These are phyloP conservation scores for Saitozyma sp. DNA, from an alignment of 768 basidiomycete genomes.

Conservation along the genomic window DNA sequence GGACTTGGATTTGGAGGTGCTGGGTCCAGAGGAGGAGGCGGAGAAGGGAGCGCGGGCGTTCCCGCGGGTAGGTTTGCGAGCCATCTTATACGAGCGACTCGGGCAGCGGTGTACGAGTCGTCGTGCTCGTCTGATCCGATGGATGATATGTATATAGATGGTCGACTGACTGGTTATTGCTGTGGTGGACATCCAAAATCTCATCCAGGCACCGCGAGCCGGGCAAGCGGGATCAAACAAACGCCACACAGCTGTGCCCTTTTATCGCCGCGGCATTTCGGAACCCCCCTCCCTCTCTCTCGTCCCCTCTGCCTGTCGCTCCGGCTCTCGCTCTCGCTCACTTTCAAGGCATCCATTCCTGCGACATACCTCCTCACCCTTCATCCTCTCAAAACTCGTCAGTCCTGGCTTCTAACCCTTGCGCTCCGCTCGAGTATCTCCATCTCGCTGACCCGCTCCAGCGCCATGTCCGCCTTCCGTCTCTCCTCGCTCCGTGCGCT, in stretches of 20 bases:
- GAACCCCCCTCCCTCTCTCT: no score
- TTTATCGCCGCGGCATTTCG: no score
- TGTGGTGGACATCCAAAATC: neutral
- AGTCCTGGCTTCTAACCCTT: no score
- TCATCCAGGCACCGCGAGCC: neutral
- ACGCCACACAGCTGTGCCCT: neutral
- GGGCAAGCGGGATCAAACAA: neutral
- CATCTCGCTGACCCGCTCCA: no score
- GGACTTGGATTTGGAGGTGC: conserved; percentile 5
- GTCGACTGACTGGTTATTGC: neutral
- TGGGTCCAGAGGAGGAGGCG: conserved; percentile 3
- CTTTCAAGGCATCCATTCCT: no score
- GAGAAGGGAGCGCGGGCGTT: conserved; percentile 5
- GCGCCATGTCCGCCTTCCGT: conserved; percentile 25
- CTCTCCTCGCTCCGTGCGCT: conserved; percentile 33
- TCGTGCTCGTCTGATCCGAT: no score
- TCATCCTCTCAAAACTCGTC: no score
- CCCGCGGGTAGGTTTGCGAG: conserved; percentile 13
- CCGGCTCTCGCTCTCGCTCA: no score
- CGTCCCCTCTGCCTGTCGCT: no score
- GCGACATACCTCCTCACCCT: no score
- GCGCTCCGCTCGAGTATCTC: no score
- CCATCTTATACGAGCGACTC: conserved; percentile 15
- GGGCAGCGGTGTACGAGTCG: neutral
- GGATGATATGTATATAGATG: no score